phyloP scores from a whole-genome alignment of 1,284 basidiomycete species.

The Tilletia caries region DNA sequence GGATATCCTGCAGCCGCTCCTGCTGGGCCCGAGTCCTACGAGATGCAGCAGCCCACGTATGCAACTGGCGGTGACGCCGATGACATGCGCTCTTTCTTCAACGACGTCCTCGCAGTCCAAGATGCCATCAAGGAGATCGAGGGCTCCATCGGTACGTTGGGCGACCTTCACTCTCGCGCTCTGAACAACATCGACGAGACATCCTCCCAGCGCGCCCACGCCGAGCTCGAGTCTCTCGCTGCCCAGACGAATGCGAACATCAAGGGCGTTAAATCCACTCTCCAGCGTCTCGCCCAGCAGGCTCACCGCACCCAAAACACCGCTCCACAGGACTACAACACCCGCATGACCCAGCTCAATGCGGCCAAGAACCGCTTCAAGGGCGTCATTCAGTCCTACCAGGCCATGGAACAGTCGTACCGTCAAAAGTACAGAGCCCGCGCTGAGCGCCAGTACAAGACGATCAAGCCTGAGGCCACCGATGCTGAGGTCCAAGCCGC shows the following conservation, averaged over 20 bases:
- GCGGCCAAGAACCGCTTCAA: conserved; percentile 57
- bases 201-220: conserved; percentile 47
- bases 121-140: conserved; percentile 51
- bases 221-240: conserved; percentile 39
- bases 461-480: conserved; percentile 84
- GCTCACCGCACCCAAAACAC: conserved; percentile 37
- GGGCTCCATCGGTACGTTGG: conserved; percentile 48
- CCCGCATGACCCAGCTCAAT: conserved; percentile 60
- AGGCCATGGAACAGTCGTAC: conserved; percentile 87
- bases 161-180: conserved; percentile 49
- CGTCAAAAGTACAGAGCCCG: conserved; percentile 89
- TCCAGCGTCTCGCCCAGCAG: conserved; percentile 41
- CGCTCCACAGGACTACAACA: conserved; percentile 49
- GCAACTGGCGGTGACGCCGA: conserved; percentile 13
- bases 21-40: conserved; percentile 18
- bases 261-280: conserved; percentile 49
- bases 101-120: conserved; percentile 46
- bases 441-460: conserved; percentile 92
- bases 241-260: conserved; percentile 47
- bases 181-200: conserved; percentile 53
- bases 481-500: conserved; percentile 71
- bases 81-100: conserved; percentile 42
- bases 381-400: conserved; percentile 61
- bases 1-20: conserved; percentile 16
- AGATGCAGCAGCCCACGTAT: conserved; percentile 20